Base-by-base conservation (phyloP, 2,329 filamentous ascomycete genomes). In the Chalaropsis thielavioides region DNA sequence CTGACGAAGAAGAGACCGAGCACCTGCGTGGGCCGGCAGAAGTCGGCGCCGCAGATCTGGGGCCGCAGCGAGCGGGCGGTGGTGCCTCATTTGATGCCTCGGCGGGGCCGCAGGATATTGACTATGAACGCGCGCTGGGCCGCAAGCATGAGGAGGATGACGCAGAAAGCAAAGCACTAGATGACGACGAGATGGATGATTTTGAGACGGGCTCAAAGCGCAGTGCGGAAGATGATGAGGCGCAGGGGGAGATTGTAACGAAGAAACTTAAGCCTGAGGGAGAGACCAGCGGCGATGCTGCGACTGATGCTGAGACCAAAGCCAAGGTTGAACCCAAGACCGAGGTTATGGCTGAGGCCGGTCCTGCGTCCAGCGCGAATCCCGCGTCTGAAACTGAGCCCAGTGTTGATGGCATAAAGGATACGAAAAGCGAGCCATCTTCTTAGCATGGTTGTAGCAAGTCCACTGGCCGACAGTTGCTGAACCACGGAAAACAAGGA, bases 41-140 rank as follows among this genome's bases (percentile, higher is more conserved):
- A 69, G 88, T 97, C 62, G 92, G 92, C 3, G 84, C 91, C 67
- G 85, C 89, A 70, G 94, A 99, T 72, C 88, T 90, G 69, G 94
- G 94, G 0, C 85, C 89, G 10, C 92, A 89, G 74, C 76, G 69
- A 63, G 76, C 75, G 64, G 76, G 73, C 17, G 76, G 73, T 49
- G 71, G 71, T 41, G 73, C 54, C 17, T n/a, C 54, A 10, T 38
- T 19, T n/a, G 17, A 58, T 38, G n/a, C 54, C 31, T 35, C 75
- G 44, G 70, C 81, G n/a, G 76, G 78, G 60, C 79, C 81, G 74
- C 77, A 79, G 63, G 80, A 77, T 13, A 83, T 86, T 67, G 80
- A 86, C 69, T 74, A 86, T 24, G 82, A 83, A 71, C 82, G 82
- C 22, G 83, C 83, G 3, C 81, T 85, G 3, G 83, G 83, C 0